A percentile compares a stretch with the other conserved stretches of the same genome.
These are phyloP conservation scores for Salix suchowensis DNA, from an alignment of 345 rosid genomes.

Conservation along the genomic window DNA sequence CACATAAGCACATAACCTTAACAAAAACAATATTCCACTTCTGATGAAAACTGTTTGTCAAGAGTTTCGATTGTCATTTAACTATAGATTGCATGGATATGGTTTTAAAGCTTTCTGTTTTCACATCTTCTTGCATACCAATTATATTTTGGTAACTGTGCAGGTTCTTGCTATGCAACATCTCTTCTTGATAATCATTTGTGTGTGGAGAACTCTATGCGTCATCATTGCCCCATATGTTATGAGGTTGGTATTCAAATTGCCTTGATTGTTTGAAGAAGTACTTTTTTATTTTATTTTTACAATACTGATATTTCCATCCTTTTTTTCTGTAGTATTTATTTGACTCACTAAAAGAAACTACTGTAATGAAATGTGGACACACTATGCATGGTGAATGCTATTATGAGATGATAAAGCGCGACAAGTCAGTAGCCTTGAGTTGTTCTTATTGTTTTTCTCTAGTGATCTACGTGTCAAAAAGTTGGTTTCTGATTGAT, in stretches of 20 bases:
- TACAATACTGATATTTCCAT: conserved; percentile 1
- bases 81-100: not conserved
- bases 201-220: conserved; percentile 95
- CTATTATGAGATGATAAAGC: conserved; percentile 74
- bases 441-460: not conserved
- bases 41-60: no score
- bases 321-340: conserved; percentile 53
- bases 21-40: no score
- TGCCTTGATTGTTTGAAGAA: not conserved
- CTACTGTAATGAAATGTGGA: conserved; percentile 91
- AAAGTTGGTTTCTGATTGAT: conserved; percentile 8
- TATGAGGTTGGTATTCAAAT: conserved; percentile 55
- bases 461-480: not conserved
- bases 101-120: not conserved
- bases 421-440: conserved; percentile 53
- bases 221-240: conserved; percentile 95
- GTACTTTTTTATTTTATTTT: not conserved
- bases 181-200: conserved; percentile 65
- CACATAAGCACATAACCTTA: no score
- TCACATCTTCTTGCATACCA: not conserved
- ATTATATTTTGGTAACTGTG: not conserved
- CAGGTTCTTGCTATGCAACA: conserved; percentile 80
- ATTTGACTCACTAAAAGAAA: conserved; percentile 87
- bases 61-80: not conserved
- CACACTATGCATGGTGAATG: conserved; percentile 96